Evolutionary conservation across 2,329 filamentous ascomycete genomes (phyloP).

Genomic region (Phoma herbarum): DNA sequence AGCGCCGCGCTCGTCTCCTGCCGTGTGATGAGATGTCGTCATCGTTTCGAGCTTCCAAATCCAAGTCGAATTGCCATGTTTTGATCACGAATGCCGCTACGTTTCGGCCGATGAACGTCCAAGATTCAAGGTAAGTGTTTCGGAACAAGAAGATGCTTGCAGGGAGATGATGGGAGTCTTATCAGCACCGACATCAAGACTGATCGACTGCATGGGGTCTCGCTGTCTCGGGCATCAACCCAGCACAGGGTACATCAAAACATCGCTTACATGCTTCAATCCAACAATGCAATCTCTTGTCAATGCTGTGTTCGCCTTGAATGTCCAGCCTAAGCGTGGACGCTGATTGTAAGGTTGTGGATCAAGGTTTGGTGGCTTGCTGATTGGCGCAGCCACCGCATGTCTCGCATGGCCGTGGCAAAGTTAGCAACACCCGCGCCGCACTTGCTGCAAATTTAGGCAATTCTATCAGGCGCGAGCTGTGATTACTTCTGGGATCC

Average conservation of each 20-base stretch:
- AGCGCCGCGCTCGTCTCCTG: background rate
- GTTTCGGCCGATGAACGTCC: too few relatives aligned
- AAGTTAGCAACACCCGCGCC: conserved; percentile 3
- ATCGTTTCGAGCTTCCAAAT: background rate
- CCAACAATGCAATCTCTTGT: background rate
- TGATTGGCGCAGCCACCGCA: background rate
- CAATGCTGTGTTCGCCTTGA: background rate
- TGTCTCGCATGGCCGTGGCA: conserved; percentile 7
- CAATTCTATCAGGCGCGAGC: background rate
- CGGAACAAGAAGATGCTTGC: background rate
- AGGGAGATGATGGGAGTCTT: background rate
- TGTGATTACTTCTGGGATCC: background rate
- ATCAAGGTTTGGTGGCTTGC: background rate
- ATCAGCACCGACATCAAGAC: background rate
- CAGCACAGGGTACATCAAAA: too few relatives aligned
- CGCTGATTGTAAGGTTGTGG: background rate
- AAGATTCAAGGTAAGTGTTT: background rate
- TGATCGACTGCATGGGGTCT: too few relatives aligned
- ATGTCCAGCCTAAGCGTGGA: conserved; percentile 1
- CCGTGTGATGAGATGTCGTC: background rate
- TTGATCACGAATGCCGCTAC: background rate
- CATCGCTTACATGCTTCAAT: background rate
- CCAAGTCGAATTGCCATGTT: background rate
- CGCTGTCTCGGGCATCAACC: too few relatives aligned
- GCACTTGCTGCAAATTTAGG: conserved; percentile 1